Conservation (phyloP, 2,329 filamentous ascomycete species). For the Ceratocystis variospora region DNA sequence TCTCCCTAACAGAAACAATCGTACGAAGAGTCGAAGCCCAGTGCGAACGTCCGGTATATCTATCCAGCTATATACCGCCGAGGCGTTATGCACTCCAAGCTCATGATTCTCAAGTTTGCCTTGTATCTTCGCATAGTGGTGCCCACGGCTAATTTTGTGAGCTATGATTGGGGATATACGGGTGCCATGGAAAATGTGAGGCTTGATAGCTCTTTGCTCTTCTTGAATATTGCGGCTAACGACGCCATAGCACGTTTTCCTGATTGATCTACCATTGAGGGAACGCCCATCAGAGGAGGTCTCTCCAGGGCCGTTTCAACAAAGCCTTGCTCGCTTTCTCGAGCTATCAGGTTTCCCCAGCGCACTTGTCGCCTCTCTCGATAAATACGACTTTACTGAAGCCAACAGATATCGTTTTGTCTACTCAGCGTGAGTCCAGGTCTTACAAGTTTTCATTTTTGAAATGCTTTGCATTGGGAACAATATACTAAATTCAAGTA, state of each 20-base stretch:
- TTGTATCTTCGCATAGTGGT: slow-evolving; percentile 64
- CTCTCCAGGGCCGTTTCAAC: slow-evolving; percentile 42
- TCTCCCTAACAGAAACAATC: slow-evolving; percentile 31
- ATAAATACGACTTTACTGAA: slow-evolving; percentile 66
- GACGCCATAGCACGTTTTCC: slow-evolving; percentile 52
- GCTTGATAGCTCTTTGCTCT: slow-evolving; percentile 21
- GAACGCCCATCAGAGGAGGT: slow-evolving; percentile 9
- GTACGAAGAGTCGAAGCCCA: slow-evolving; percentile 37
- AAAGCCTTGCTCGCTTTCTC: slow-evolving; percentile 59
- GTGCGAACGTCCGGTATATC: slow-evolving; percentile 50
- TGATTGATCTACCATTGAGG: slow-evolving; percentile 72
- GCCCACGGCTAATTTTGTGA: slow-evolving; percentile 73
- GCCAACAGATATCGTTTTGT: slow-evolving; percentile 66
- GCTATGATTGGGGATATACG: slow-evolving; percentile 79
- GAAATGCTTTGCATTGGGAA: not conserved
- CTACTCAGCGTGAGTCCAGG: slow-evolving; percentile 60
- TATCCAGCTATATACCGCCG: slow-evolving; percentile 69
- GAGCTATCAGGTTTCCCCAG: slow-evolving; percentile 50
- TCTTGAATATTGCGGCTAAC: not conserved
- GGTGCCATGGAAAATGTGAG: slow-evolving; percentile 71
- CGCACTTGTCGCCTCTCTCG: slow-evolving; percentile 52
- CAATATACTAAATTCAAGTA: slow-evolving; percentile 20
- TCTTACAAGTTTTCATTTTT: not conserved
- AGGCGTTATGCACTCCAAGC: slow-evolving; percentile 82
- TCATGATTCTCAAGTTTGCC: slow-evolving; percentile 74